Base-by-base conservation (phyloP, 1,284 basidiomycete species). In the Trichosporon asahii region DNA sequence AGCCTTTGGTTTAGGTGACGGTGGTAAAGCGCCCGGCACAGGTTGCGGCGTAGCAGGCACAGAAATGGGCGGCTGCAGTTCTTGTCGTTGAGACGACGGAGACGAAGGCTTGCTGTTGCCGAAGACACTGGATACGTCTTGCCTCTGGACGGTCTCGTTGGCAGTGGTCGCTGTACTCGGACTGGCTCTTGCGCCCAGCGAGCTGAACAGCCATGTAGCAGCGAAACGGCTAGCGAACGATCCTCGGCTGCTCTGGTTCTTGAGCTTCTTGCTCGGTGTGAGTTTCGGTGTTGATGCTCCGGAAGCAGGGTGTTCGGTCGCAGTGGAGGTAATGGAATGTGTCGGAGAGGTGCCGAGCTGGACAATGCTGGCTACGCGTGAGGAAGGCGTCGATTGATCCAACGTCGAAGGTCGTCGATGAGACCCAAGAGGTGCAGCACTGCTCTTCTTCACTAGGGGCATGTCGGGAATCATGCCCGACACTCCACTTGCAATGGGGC, bases 161-260 rank as follows among this genome's bases (percentile, higher is more conserved):
- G 78, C 79, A 1, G 82, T 79, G 0, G 77, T 74, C 2, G 82
- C 77, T 33, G 76, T 75, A 65, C 76, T 78, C 0, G 80, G 80
- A 60, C 80, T 79, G 11, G 80, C 74, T 7, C 78, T 69, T 2
- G 71, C 69, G 7, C 75, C 71, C 7, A 80, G 69, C 4, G 76
- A 74, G 25, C 77, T 75, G 60, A 81, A 78, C 5, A 82, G 71
- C 80, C 80, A 82, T 29, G 74, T 81, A 3, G 75, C 76, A 0
- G 78, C 80, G 49, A 82, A 75, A 9, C 77, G 73, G 35, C 75
- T 74, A 0, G 75, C 78, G 40, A 82, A 78, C 0, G 81, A 81
- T 21, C 78, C 76, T 66, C 75, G 76, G 67, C 81, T 83, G 21
- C 75, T 67, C 61, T 83, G 77, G 29, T 68, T 76, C 27, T 78